phyloP scores from a whole-genome alignment of 129 eudicot species.

The Arctium minus region DNA sequence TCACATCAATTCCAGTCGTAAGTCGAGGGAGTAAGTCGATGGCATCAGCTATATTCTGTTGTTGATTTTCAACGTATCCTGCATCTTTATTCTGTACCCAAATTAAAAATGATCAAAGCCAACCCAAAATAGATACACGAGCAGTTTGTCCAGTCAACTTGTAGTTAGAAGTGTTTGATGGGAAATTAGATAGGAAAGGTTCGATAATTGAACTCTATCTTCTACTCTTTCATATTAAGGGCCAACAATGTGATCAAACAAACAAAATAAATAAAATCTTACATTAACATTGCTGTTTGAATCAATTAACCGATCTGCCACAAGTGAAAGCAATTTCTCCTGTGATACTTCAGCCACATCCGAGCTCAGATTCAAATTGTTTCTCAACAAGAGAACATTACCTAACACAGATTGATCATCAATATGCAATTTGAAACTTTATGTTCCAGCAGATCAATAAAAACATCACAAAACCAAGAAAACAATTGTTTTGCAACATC shows the following conservation, averaged over 20 bases:
- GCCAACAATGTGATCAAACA: conserved; percentile 8
- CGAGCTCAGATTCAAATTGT: conserved; percentile 63
- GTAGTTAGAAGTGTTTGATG: neutral
- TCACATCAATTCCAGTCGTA: conserved; percentile 92
- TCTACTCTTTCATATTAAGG: neutral
- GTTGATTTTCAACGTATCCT: conserved; percentile 80
- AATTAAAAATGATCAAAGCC: conserved; percentile 17
- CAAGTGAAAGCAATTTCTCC: conserved; percentile 79
- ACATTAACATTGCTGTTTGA: conserved; percentile 72
- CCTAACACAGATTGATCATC: conserved; percentile 41
- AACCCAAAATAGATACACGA: conserved; percentile 2
- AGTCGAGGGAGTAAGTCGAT: conserved; percentile 89
- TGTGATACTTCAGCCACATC: conserved; percentile 80
- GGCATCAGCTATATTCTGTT: conserved; percentile 82
- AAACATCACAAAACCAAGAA: neutral
- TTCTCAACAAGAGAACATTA: conserved; percentile 76
- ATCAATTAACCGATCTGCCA: conserved; percentile 82
- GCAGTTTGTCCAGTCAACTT: neutral
- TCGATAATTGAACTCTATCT: neutral
- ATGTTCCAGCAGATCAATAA: neutral
- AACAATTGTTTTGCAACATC: neutral
- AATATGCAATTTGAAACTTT: conserved; percentile 1
- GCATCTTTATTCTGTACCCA: conserved; percentile 75
- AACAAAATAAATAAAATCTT: conserved; percentile 18
- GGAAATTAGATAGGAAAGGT: neutral